A percentile compares a stretch with the other conserved stretches of the same genome.
These are phyloP conservation scores for Hortiboletus campestris DNA, from an alignment of 768 basidiomycete species.

Conservation along the genomic window DNA sequence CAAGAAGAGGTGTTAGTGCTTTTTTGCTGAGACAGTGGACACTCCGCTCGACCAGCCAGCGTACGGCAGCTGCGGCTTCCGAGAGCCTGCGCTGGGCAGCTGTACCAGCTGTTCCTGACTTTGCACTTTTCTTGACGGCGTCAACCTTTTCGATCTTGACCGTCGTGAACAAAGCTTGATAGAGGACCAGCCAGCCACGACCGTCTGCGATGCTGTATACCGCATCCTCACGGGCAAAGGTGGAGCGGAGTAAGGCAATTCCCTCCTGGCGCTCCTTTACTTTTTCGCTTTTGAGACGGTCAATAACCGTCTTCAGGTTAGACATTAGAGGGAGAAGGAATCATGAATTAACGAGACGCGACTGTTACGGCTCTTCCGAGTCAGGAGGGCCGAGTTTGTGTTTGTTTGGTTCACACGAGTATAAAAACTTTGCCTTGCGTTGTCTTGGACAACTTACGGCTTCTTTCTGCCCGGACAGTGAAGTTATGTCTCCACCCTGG, in stretches of 20 bases:
- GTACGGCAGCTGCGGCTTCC: constrained; percentile 63
- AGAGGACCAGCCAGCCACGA: constrained; percentile 62
- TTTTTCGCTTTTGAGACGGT: constrained; percentile 57
- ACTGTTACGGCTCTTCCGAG: constrained; percentile 7
- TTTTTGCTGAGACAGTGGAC: constrained; percentile 54
- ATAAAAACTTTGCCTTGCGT: constrained; percentile 19
- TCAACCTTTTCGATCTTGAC: constrained; percentile 62
- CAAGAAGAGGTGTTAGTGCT: constrained; percentile 54
- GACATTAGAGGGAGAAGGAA: constrained; percentile 26
- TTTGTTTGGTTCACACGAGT: constrained; percentile 27
- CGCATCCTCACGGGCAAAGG: constrained; percentile 50
- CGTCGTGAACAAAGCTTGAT: constrained; percentile 67
- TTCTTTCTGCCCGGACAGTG: constrained; percentile 79
- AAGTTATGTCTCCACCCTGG: constrained; percentile 54
- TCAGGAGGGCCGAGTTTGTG: constrained; percentile 22
- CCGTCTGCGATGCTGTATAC: constrained; percentile 38
- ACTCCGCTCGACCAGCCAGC: constrained; percentile 70
- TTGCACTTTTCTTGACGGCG: constrained; percentile 39
- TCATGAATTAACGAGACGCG: constrained; percentile 15
- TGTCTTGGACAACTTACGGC: constrained; percentile 36
- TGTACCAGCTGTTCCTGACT: constrained; percentile 40
- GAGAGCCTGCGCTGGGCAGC: constrained; percentile 59
- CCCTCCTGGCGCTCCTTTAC: constrained; percentile 71
- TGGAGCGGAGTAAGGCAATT: constrained; percentile 45
- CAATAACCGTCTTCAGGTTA: constrained; percentile 48